Conservation (phyloP, 2,329 filamentous ascomycete species). For the Colletotrichum plurivorum region DNA sequence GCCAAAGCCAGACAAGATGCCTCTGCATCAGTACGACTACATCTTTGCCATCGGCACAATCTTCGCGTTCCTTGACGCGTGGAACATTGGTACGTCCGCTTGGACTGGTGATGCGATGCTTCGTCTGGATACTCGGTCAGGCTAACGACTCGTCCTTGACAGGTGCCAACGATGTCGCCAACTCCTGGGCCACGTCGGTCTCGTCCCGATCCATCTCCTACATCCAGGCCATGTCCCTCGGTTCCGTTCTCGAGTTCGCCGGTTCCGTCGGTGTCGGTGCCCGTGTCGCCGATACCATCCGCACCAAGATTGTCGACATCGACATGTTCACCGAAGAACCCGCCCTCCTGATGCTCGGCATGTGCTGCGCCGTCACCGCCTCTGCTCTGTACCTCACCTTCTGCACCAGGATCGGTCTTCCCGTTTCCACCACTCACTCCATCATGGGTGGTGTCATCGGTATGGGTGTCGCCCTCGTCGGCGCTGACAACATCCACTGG, state of each 20-base stretch:
- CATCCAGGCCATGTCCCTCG: conserved; percentile 61
- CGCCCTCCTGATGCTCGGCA: conserved; percentile 57
- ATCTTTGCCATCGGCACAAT: conserved; percentile 75
- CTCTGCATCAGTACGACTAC: conserved; percentile 71
- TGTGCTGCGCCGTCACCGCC: conserved; percentile 55
- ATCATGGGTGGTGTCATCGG: conserved; percentile 61
- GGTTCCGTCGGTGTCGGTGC: conserved; percentile 64
- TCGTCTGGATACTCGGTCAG: not conserved
- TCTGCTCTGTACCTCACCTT: conserved; percentile 59
- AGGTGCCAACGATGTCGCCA: conserved; percentile 69
- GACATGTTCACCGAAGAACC: conserved; percentile 56
- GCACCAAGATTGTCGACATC: conserved; percentile 60
- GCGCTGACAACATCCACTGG: conserved; percentile 58
- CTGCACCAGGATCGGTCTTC: conserved; percentile 50
- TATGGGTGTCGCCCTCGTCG: conserved; percentile 59
- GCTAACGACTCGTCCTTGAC: not conserved
- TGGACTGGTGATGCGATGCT: rapidly evolving
- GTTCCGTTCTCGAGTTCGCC: conserved; percentile 62
- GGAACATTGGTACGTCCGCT: conserved; percentile 69
- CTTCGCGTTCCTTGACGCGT: conserved; percentile 77
- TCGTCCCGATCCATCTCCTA: conserved; percentile 71
- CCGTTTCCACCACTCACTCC: conserved; percentile 63
- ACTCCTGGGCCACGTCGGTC: conserved; percentile 73
- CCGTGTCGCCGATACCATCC: conserved; percentile 62
- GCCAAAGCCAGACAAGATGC: conserved; percentile 19